Percentiles rank a stretch among this genome's conserved stretches.
Conservation (phyloP, 805 yeast species). For the Starmerella lactis-condensi region DNA sequence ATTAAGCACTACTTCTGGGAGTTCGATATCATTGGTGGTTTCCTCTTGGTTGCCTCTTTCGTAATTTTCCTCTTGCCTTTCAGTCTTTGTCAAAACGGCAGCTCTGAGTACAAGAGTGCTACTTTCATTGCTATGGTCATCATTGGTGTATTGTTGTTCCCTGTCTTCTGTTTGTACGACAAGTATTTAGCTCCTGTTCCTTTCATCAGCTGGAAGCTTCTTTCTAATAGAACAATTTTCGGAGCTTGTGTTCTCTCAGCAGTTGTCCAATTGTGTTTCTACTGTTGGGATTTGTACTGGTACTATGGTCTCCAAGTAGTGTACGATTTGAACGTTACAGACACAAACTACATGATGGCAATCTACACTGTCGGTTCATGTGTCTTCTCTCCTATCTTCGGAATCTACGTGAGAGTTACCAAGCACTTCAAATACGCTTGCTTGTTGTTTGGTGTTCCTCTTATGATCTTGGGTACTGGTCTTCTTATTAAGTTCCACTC, state of each 20-base stretch:
- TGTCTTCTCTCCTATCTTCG: background rate
- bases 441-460: slow-evolving; percentile 34
- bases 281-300: background rate
- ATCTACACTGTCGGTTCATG: background rate
- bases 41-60: background rate
- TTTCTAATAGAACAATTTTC: slow-evolving; percentile 41
- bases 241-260: background rate
- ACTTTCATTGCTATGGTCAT: slow-evolving; percentile 20
- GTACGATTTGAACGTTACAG: too few relatives aligned
- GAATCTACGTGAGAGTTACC: slow-evolving; percentile 25
- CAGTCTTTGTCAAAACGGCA: slow-evolving; percentile 26
- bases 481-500: slow-evolving; percentile 33
- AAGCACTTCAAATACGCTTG: slow-evolving; percentile 27
- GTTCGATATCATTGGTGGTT: background rate
- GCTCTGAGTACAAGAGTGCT: slow-evolving; percentile 2
- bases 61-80: background rate
- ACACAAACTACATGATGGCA: too few relatives aligned
- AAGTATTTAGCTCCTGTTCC: slow-evolving; percentile 35
- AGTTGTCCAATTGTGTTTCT: background rate
- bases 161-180: slow-evolving; percentile 37
- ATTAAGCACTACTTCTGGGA: background rate
- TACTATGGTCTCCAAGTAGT: too few relatives aligned
- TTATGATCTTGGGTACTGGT: slow-evolving; percentile 41
- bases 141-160: slow-evolving; percentile 34
- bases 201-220: slow-evolving; percentile 33